Conservation (phyloP, 805 yeast genomes). For the Candida nemodendra region DNA sequence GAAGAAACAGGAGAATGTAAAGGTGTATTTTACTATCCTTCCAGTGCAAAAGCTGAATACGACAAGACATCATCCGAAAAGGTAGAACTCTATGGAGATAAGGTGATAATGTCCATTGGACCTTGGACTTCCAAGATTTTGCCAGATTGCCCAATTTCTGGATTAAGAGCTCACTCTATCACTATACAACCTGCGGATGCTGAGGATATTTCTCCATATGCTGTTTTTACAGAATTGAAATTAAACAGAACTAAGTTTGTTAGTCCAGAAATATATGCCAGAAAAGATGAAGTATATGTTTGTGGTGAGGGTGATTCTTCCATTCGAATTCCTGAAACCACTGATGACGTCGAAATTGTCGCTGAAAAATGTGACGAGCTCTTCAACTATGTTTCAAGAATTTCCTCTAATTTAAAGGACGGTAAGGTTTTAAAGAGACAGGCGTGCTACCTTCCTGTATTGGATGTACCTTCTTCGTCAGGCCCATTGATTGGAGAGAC, state of each 20-base stretch:
- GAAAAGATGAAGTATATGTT: conserved; percentile 93
- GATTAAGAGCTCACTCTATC: conserved; percentile 92
- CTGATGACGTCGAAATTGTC: conserved; percentile 89
- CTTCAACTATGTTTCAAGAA: conserved; percentile 73
- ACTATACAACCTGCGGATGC: conserved; percentile 79
- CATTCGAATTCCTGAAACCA: conserved; percentile 88
- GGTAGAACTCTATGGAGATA: conserved; percentile 60
- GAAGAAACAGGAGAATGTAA: conserved; percentile 64
- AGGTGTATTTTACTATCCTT: conserved; percentile 62
- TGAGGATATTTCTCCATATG: conserved; percentile 80
- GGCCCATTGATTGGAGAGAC: conserved; percentile 97
- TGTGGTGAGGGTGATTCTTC: conserved; percentile 96
- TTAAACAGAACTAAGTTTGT: conserved; percentile 67
- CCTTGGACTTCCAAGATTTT: conserved; percentile 95
- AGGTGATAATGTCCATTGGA: conserved; percentile 84
- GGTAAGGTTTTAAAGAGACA: conserved; percentile 82
- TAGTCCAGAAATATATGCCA: conserved; percentile 91
- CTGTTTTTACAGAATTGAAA: conserved; percentile 88
- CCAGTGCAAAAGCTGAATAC: conserved; percentile 35
- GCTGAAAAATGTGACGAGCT: conserved; percentile 85
- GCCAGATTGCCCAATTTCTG: conserved; percentile 92
- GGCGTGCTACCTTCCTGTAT: conserved; percentile 93
- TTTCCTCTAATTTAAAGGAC: conserved; percentile 64
- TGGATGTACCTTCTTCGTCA: conserved; percentile 86
- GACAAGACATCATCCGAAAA: conserved; percentile 32